Conservation (phyloP, 2,329 filamentous ascomycete genomes). For the Monosporascus sp. region DNA sequence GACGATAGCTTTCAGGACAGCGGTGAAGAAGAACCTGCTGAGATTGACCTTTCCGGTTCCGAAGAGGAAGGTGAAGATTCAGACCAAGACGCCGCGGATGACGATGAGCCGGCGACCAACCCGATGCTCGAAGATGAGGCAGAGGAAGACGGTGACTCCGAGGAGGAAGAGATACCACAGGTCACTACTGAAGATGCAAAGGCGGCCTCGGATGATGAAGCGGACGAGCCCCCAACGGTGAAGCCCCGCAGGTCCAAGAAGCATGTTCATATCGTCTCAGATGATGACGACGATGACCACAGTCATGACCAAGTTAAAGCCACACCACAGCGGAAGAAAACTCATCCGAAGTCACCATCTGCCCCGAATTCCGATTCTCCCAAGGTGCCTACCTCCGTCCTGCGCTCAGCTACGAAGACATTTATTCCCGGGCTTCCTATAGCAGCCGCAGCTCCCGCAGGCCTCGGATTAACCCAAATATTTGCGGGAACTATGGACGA, state of each 20-base stretch:
- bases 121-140: slow-evolving; percentile 31
- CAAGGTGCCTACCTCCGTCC: slow-evolving; percentile 54
- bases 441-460: slow-evolving; percentile 46
- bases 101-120: slow-evolving; percentile 16
- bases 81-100: slow-evolving; percentile 33
- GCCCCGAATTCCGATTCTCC: slow-evolving; percentile 42
- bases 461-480: slow-evolving; percentile 78
- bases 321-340: slow-evolving; percentile 44
- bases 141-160: slow-evolving; percentile 31
- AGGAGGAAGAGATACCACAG: slow-evolving; percentile 14
- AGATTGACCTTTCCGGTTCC: slow-evolving; percentile 28
- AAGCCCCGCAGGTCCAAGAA: slow-evolving; percentile 45
- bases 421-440: slow-evolving; percentile 66
- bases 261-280: slow-evolving; percentile 50
- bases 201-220: slow-evolving; percentile 28
- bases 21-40: slow-evolving; percentile 40
- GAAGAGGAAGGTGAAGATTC: slow-evolving; percentile 34
- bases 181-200: slow-evolving; percentile 26
- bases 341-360: slow-evolving; percentile 35
- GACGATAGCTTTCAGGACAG: slow-evolving; percentile 30
- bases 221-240: slow-evolving; percentile 35
- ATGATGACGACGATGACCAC: slow-evolving; percentile 60
- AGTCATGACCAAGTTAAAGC: slow-evolving; percentile 39
- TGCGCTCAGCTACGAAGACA: slow-evolving; percentile 63
- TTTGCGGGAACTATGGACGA: slow-evolving; percentile 85